These are phyloP conservation scores for Maudiozyma pseudohumilis DNA, from an alignment of 805 yeast genomes.

Conservation along the genomic window DNA sequence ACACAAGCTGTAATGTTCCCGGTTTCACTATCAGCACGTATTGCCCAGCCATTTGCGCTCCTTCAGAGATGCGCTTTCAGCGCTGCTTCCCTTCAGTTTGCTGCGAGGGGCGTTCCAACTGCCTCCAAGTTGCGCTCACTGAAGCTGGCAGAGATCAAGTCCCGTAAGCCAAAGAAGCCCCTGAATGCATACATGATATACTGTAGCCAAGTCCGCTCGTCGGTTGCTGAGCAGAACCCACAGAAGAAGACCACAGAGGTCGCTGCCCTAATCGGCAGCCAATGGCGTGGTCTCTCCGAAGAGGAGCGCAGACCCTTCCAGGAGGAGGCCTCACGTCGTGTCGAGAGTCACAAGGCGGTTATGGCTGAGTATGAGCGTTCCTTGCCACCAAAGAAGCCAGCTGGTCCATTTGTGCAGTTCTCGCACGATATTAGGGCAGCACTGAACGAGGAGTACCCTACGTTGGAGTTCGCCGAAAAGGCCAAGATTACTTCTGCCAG, in stretches of 20 bases:
- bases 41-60: too few relatives aligned
- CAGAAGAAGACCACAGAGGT: slow-evolving; percentile 20
- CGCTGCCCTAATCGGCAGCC: slow-evolving; percentile 60
- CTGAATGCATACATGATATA: slow-evolving; percentile 20
- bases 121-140: slow-evolving; percentile 9
- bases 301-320: slow-evolving; percentile 69
- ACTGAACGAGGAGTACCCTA: slow-evolving; percentile 12
- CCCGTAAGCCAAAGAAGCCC: slow-evolving; percentile 22
- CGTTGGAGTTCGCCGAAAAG: slow-evolving; percentile 12
- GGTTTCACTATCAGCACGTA: too few relatives aligned
- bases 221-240: slow-evolving; percentile 14
- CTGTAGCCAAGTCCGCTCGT: slow-evolving; percentile 11
- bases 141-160: slow-evolving; percentile 12
- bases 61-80: too few relatives aligned
- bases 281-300: slow-evolving; percentile 69
- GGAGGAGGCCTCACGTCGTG: slow-evolving; percentile 27
- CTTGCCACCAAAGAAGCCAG: slow-evolving; percentile 25
- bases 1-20: too few relatives aligned
- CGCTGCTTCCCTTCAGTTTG: background rate
- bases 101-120: slow-evolving; percentile 4
- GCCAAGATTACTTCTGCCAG: slow-evolving; percentile 17
- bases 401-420: slow-evolving; percentile 21
- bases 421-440: slow-evolving; percentile 15
- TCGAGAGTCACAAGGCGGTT: slow-evolving; percentile 10
- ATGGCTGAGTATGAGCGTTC: slow-evolving; percentile 7